Percentiles rank a stretch among this genome's conserved stretches.
Evolutionary conservation across 768 basidiomycete genomes (phyloP).

Genomic region (Lepiota subincarnata): DNA sequence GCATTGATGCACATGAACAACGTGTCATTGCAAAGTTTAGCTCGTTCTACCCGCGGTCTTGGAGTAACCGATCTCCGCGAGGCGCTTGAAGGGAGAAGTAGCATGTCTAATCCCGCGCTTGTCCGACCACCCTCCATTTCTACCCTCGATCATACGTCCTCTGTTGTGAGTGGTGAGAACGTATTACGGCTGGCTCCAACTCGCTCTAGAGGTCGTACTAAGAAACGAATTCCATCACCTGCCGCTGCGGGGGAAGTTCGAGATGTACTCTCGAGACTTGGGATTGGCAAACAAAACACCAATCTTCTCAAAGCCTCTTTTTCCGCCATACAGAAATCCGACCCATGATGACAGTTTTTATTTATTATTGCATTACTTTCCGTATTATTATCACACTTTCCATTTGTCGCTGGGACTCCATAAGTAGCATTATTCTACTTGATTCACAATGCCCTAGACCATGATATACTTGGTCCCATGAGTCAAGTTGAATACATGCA

Average conservation of each 20-base stretch:
- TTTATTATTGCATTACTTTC: neutral
- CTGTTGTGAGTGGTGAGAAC: conserved; percentile 34
- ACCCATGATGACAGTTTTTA: conserved; percentile 2
- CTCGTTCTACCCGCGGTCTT: conserved; percentile 72
- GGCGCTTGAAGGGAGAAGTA: conserved; percentile 81
- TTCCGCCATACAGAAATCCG: conserved; percentile 34
- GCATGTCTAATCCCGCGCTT: conserved; percentile 75
- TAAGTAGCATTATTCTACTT: neutral
- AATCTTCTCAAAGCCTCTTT: conserved; percentile 71
- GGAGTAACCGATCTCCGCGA: conserved; percentile 88
- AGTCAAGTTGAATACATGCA: no score
- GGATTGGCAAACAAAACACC: conserved; percentile 69
- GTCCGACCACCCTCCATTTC: conserved; percentile 70
- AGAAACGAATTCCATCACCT: conserved; percentile 44
- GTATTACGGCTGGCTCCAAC: conserved; percentile 42
- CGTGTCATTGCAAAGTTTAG: conserved; percentile 79
- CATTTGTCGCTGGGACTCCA: neutral
- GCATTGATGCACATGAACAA: conserved; percentile 91
- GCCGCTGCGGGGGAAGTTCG: conserved; percentile 64
- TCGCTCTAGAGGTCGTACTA: conserved; percentile 40
- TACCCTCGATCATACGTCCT: conserved; percentile 67
- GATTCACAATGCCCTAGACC: no score
- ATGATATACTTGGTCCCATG: no score
- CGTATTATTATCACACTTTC: neutral
- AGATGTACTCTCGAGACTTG: conserved; percentile 78